These are phyloP conservation scores for Bipolaris zeicola DNA, from an alignment of 2,329 filamentous ascomycete species.

Conservation along the genomic window DNA sequence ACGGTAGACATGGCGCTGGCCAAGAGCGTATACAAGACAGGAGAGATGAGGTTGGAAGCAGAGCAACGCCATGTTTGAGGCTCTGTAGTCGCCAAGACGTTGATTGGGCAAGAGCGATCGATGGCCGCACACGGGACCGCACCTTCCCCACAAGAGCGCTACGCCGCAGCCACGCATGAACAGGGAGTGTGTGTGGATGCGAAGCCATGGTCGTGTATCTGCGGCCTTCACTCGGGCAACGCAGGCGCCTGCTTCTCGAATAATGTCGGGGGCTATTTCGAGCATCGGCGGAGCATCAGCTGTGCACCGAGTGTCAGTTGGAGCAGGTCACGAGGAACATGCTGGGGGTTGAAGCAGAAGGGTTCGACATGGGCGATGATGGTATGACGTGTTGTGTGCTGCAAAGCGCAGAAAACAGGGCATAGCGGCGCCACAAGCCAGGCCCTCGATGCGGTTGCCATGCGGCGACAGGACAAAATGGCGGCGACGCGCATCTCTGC, in stretches of 20 bases:
- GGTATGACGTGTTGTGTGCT: conserved; percentile 30
- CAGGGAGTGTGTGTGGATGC: conserved; percentile 4
- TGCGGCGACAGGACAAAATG: conserved; percentile 43
- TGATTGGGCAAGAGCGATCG: conserved; percentile 37
- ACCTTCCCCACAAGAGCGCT: conserved; percentile 29
- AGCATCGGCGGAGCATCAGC: neutral
- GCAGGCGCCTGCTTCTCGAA: neutral
- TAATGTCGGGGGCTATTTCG: neutral
- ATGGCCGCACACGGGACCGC: conserved; percentile 1
- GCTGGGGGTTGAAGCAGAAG: neutral
- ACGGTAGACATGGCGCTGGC: neutral
- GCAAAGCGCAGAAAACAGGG: conserved; percentile 41
- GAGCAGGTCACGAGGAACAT: too few species aligned
- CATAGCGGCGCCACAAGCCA: conserved; percentile 30
- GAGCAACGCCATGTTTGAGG: conserved; percentile 27
- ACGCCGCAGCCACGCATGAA: conserved; percentile 36
- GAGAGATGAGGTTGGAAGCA: conserved; percentile 31
- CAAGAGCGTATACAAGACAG: neutral
- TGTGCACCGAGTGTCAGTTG: neutral
- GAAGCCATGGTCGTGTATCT: neutral
- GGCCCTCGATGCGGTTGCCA: conserved; percentile 17
- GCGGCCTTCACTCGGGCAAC: neutral
- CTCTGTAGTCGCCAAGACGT: conserved; percentile 17
- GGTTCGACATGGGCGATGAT: neutral
- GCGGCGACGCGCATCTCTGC: conserved; percentile 29